phyloP scores from a whole-genome alignment of 306 rosid species.

The Oemleria cerasiformis region DNA sequence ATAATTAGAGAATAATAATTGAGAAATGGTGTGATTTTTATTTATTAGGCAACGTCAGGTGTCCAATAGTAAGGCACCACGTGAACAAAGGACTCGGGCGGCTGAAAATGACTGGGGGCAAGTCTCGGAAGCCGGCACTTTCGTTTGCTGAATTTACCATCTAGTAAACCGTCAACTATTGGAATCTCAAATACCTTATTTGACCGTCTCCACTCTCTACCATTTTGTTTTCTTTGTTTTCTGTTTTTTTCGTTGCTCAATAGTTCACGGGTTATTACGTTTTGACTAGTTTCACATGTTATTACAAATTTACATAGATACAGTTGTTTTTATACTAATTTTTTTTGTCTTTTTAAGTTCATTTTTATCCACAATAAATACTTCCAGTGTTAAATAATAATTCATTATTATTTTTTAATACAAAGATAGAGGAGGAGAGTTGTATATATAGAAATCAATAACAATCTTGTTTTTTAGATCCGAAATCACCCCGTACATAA shows the following conservation, averaged over 20 bases:
- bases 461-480: too few species aligned
- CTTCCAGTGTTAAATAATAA: too few species aligned
- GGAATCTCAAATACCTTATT: slow-evolving; percentile 23
- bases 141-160: slow-evolving; percentile 1
- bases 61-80: slow-evolving; percentile 33
- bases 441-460: too few species aligned
- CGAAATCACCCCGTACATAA: too few species aligned
- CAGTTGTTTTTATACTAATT: too few species aligned
- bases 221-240: neutral
- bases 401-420: too few species aligned
- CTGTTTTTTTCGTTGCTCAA: neutral
- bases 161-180: slow-evolving; percentile 8
- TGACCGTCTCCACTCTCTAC: neutral
- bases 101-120: slow-evolving; percentile 36
- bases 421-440: too few species aligned
- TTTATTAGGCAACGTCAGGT: slow-evolving; percentile 25
- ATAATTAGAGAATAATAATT: neutral
- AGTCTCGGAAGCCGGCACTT: slow-evolving; percentile 1
- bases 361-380: too few species aligned
- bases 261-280: too few species aligned
- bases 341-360: too few species aligned
- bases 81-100: slow-evolving; percentile 27
- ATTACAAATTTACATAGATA: too few species aligned
- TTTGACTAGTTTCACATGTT: too few species aligned
- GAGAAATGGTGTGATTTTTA: neutral